Evolutionary conservation across 257 asterid species (phyloP).

Genomic region (Catharanthus roseus): DNA sequence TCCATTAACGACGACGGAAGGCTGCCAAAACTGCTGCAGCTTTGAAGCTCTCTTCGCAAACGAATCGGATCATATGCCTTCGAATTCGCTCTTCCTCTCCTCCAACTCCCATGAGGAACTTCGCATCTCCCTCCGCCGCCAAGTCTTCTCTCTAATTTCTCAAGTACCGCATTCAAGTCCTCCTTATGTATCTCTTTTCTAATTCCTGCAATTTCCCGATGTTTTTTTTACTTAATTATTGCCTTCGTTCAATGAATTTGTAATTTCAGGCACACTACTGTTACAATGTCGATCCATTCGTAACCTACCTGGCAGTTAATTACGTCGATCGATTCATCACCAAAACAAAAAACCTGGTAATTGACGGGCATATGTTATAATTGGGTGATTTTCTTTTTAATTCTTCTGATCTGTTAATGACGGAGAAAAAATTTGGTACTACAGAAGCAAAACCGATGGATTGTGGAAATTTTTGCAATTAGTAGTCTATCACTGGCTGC

Average conservation of each 20-base stretch:
- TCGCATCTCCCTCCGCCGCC: slow-evolving; percentile 41
- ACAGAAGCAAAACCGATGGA: slow-evolving; percentile 51
- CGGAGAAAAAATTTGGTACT: too few relatives aligned
- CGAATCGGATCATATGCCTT: slow-evolving; percentile 52
- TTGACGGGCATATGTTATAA: too few relatives aligned
- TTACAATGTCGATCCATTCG: slow-evolving; percentile 35
- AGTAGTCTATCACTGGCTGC: slow-evolving; percentile 57
- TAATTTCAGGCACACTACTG: slow-evolving; percentile 35
- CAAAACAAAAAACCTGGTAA: slow-evolving; percentile 40
- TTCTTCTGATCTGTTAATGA: too few relatives aligned
- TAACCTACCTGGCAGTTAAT: slow-evolving; percentile 47
- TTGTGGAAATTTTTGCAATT: slow-evolving; percentile 41
- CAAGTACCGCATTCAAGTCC: slow-evolving; percentile 23
- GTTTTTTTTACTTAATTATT: too few relatives aligned
- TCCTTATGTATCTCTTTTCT: neutral
- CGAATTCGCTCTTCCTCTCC: slow-evolving; percentile 17
- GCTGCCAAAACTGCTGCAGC: slow-evolving; percentile 26
- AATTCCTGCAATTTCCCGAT: neutral
- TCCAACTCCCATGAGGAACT: slow-evolving; percentile 20
- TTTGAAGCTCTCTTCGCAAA: slow-evolving; percentile 45
- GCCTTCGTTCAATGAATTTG: too few relatives aligned
- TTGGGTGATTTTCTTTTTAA: too few relatives aligned
- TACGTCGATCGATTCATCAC: slow-evolving; percentile 61
- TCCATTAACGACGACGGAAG: slow-evolving; percentile 34
- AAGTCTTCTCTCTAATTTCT: slow-evolving; percentile 34